Conservation (phyloP, 768 basidiomycete genomes). For the Heimioporus sp. region DNA sequence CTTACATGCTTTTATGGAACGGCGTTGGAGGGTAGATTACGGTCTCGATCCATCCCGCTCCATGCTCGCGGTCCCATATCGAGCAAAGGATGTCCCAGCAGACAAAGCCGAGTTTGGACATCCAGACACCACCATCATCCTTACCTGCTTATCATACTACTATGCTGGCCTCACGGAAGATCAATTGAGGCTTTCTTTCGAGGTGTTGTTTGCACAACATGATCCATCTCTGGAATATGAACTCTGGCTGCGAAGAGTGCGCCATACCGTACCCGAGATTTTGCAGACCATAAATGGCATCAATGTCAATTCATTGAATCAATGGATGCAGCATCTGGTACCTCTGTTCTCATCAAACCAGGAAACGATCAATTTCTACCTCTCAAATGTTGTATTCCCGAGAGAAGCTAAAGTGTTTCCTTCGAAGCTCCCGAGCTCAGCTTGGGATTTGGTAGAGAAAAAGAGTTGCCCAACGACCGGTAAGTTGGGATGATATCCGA, state of each 20-base stretch:
- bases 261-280: constrained; percentile 25
- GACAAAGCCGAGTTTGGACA: too few species aligned
- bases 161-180: constrained; percentile 41
- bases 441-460: too few species aligned
- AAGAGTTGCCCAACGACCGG: too few species aligned
- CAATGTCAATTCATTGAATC: constrained; percentile 40
- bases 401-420: constrained; percentile 48
- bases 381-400: constrained; percentile 47
- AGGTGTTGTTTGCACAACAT: constrained; percentile 37
- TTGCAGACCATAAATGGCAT: constrained; percentile 37
- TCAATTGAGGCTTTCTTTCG: constrained; percentile 39
- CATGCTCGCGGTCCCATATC: too few species aligned
- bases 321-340: constrained; percentile 29
- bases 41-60: too few species aligned
- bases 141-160: constrained; percentile 50
- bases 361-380: constrained; percentile 45
- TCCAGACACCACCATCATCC: too few species aligned
- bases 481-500: too few species aligned
- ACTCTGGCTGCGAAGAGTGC: constrained; percentile 36
- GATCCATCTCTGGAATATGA: constrained; percentile 43
- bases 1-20: too few species aligned
- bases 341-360: constrained; percentile 38
- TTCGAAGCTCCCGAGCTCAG: constrained; percentile 20
- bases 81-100: too few species aligned
- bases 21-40: too few species aligned